phyloP scores from a whole-genome alignment of 352 stramenopile species.

The Globisporangium polare region DNA sequence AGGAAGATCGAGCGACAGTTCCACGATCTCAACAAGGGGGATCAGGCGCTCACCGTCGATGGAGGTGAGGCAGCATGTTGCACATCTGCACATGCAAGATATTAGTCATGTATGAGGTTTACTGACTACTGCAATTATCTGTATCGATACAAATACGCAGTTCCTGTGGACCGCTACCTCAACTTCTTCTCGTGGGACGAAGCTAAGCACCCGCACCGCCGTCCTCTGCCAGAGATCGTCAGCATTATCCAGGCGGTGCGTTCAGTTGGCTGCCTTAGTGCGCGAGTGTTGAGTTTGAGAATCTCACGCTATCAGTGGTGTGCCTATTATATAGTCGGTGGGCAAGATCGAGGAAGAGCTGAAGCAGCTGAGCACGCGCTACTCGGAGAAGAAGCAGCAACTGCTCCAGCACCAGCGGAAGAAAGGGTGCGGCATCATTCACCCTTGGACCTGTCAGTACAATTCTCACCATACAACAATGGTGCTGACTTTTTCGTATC shows the following conservation, averaged over 20 bases:
- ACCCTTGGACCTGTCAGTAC: neutral
- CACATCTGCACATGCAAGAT: neutral
- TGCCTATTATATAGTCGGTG: conserved; percentile 47
- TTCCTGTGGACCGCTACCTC: conserved; percentile 93
- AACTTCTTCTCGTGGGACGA: conserved; percentile 98
- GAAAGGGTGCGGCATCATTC: conserved; percentile 57
- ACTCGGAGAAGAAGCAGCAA: conserved; percentile 93
- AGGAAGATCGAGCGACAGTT: conserved; percentile 97
- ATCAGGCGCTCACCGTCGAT: conserved; percentile 82
- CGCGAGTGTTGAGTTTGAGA: neutral
- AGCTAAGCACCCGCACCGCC: conserved; percentile 95
- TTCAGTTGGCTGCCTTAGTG: neutral
- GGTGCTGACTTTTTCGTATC: neutral
- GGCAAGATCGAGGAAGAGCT: conserved; percentile 97
- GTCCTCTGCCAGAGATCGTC: conserved; percentile 95
- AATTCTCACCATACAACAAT: neutral
- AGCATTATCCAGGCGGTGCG: conserved; percentile 90
- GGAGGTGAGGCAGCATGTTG: conserved; percentile 35
- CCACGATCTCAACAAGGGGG: conserved; percentile 89
- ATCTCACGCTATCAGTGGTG: neutral
- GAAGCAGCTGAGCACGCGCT: conserved; percentile 92
- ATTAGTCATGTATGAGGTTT: neutral
- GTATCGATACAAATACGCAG: conserved; percentile 19
- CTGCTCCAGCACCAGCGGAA: conserved; percentile 90
- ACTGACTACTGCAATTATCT: neutral